phyloP scores from a whole-genome alignment of 2,329 filamentous ascomycete genomes.

The Bimuria novae-zelandiae region DNA sequence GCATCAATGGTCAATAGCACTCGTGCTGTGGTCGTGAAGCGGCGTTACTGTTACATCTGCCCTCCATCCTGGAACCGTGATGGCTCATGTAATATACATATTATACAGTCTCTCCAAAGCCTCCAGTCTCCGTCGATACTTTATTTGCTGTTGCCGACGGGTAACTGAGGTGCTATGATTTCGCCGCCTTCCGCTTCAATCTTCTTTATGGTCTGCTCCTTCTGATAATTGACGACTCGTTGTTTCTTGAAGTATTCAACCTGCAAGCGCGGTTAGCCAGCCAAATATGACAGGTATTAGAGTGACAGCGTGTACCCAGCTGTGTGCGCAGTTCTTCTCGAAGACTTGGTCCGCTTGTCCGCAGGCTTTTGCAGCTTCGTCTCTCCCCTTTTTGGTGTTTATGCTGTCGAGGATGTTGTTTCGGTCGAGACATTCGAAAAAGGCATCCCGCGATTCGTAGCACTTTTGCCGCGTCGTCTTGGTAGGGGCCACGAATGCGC shows the following conservation, averaged over 20 bases:
- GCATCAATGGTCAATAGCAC: not conserved
- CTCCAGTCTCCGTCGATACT: not conserved
- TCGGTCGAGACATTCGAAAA: conserved; percentile 85
- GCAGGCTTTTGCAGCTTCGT: conserved; percentile 59
- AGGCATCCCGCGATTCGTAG: conserved; percentile 87
- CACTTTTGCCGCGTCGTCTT: conserved; percentile 79
- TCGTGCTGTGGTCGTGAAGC: conserved; percentile 9
- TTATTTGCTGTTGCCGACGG: conserved; percentile 28
- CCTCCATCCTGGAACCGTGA: conserved; percentile 5
- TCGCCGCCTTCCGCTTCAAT: conserved; percentile 51
- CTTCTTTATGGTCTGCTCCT: conserved; percentile 66
- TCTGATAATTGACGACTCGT: conserved; percentile 88
- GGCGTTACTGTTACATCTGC: conserved; percentile 18
- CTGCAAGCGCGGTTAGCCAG: conserved; percentile 49
- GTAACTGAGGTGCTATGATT: conserved; percentile 40
- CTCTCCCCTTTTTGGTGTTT: conserved; percentile 58
- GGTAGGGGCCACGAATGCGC: conserved; percentile 76
- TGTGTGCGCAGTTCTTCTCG: conserved; percentile 81
- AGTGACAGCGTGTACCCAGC: conserved; percentile 71
- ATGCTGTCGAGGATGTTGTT: conserved; percentile 80
- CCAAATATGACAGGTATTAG: conserved; percentile 12
- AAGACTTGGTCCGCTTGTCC: conserved; percentile 67
- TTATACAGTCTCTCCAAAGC: conserved; percentile 21
- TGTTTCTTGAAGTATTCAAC: conserved; percentile 98
- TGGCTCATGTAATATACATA: conserved; percentile 30